Evolutionary conservation across 2,329 filamentous ascomycete species (phyloP).

Genomic region (Monascus ruber): DNA sequence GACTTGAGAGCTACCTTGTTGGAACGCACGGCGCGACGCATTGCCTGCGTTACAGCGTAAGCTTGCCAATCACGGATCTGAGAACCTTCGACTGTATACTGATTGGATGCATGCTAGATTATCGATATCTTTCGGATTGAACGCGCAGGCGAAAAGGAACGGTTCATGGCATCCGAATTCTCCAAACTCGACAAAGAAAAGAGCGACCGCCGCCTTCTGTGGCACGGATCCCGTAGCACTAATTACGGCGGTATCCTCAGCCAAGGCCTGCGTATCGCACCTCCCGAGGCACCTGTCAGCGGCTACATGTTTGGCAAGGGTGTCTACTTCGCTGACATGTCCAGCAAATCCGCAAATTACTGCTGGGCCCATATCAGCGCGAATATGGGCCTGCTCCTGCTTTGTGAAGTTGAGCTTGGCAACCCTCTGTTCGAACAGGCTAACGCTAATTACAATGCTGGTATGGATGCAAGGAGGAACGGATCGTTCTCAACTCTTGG

Average conservation of each 20-base stretch:
- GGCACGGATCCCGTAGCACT: slow-evolving; percentile 75
- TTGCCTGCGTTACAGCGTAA: slow-evolving; percentile 28
- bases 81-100: neutral
- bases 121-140: slow-evolving; percentile 75
- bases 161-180: slow-evolving; percentile 50
- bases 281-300: slow-evolving; percentile 59
- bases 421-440: slow-evolving; percentile 58
- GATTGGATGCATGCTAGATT: slow-evolving; percentile 29
- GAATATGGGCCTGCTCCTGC: slow-evolving; percentile 61
- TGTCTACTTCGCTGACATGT: slow-evolving; percentile 79
- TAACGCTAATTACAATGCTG: slow-evolving; percentile 50
- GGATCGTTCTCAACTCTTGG: slow-evolving; percentile 61
- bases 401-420: slow-evolving; percentile 77
- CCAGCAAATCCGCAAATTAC: slow-evolving; percentile 71
- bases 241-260: slow-evolving; percentile 82
- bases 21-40: slow-evolving; percentile 60
- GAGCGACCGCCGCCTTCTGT: slow-evolving; percentile 65
- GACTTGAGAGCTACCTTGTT: slow-evolving; percentile 56
- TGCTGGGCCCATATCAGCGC: slow-evolving; percentile 52
- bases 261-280: slow-evolving; percentile 81
- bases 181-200: slow-evolving; percentile 33
- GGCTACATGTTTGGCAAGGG: slow-evolving; percentile 90
- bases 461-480: slow-evolving; percentile 46
- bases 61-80: neutral
- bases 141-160: slow-evolving; percentile 57